A percentile compares a stretch with the other conserved stretches of the same genome.
These are phyloP conservation scores for Penicillium bialowiezense DNA, from an alignment of 495 filamentous ascomycete genomes.

Conservation along the genomic window DNA sequence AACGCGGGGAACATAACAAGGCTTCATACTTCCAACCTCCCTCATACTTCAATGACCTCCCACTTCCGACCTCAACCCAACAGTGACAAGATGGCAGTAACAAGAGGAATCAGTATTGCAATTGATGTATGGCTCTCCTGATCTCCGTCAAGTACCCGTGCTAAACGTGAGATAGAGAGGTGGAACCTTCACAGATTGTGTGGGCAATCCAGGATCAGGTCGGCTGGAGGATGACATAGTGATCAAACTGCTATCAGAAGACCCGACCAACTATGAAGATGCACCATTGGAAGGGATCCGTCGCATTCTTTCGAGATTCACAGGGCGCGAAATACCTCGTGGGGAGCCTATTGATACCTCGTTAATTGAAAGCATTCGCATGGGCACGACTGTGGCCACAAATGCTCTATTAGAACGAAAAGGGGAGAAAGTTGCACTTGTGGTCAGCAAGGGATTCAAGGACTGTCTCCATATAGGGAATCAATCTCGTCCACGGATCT, in stretches of 20 bases:
- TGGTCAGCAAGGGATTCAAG: conserved; percentile 84
- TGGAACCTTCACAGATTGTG: conserved; percentile 28
- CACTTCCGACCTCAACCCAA: too few species aligned
- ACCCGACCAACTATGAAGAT: conserved; percentile 77
- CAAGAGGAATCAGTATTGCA: conserved; percentile 22
- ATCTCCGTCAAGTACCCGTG: neutral
- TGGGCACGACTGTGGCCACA: conserved; percentile 83
- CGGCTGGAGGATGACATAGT: conserved; percentile 49
- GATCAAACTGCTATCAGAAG: conserved; percentile 79
- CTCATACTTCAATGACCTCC: too few species aligned
- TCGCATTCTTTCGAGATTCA: conserved; percentile 75
- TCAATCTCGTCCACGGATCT: conserved; percentile 71
- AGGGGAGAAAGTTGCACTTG: conserved; percentile 79
- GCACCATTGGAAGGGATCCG: conserved; percentile 81
- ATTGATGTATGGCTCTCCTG: conserved; percentile 19
- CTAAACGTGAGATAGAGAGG: conserved; percentile 15
- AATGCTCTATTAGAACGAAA: conserved; percentile 86
- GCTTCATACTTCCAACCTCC: neutral
- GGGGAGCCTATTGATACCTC: conserved; percentile 78
- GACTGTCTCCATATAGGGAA: conserved; percentile 82
- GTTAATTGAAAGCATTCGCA: conserved; percentile 71
- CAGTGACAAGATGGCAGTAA: too few species aligned
- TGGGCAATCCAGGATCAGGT: conserved; percentile 23
- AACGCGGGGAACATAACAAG: neutral
- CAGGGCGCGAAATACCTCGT: conserved; percentile 65